Evolutionary conservation across 192 early-diverging fungal genomes (phyloP).

Genomic region (Backusella parvicylindrica): DNA sequence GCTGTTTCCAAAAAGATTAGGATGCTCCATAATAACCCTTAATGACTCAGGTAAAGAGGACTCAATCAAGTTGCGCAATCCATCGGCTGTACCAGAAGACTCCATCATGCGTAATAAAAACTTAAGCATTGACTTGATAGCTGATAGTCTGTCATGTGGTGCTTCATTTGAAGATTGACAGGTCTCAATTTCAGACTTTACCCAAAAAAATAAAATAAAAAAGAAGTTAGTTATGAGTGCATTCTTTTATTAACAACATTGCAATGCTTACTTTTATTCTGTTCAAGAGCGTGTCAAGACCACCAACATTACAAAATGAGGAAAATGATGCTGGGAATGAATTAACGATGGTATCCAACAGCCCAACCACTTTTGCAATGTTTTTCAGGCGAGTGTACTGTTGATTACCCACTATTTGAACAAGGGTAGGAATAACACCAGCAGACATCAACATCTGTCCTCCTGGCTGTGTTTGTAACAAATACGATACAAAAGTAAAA

Average conservation of each 20-base stretch:
- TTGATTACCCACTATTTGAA: constrained; percentile 67
- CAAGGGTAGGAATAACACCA: constrained; percentile 81
- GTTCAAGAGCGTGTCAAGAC: constrained; percentile 71
- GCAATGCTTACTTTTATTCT: constrained; percentile 64
- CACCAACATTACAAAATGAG: constrained; percentile 79
- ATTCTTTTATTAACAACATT: background rate
- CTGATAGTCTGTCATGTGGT: constrained; percentile 67
- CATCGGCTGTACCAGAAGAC: constrained; percentile 84
- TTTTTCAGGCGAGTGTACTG: constrained; percentile 37
- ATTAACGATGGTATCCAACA: constrained; percentile 83
- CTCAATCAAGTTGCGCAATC: constrained; percentile 93
- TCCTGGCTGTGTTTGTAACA: constrained; percentile 78
- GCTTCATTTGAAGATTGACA: constrained; percentile 42
- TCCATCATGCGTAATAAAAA: constrained; percentile 93
- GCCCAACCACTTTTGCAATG: constrained; percentile 65
- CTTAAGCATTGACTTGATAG: constrained; percentile 89
- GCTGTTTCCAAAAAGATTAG: constrained; percentile 75
- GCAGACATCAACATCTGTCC: constrained; percentile 89
- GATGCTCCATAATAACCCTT: constrained; percentile 66
- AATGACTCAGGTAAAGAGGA: constrained; percentile 77
- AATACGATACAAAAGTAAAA: constrained; percentile 70
- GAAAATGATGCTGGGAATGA: constrained; percentile 72
- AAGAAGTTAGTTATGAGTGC: background rate
- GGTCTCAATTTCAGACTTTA: constrained; percentile 53
- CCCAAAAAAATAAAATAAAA: background rate